Evolutionary conservation across 1,284 basidiomycete genomes (phyloP).

Genomic region (Ceratobasidium sp.): DNA sequence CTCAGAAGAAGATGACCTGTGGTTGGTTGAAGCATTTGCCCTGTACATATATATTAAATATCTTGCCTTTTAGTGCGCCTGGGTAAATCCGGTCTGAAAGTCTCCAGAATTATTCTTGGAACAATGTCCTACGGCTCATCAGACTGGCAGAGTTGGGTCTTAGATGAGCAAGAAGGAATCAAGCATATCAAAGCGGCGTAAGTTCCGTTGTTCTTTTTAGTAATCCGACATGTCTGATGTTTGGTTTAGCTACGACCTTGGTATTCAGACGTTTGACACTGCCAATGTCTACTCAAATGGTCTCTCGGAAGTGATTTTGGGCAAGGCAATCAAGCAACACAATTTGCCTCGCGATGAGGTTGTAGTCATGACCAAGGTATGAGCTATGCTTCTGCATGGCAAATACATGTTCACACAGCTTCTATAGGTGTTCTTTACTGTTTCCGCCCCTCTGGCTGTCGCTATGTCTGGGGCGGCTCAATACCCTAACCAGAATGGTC

Average conservation of each 20-base stretch:
- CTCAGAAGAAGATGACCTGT: constrained; percentile 19
- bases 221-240: neutral
- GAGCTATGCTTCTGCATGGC: neutral
- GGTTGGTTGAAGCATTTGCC: neutral
- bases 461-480: constrained; percentile 3
- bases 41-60: neutral
- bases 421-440: constrained; percentile 18
- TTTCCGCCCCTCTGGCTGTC: neutral
- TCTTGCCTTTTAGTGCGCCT: constrained; percentile 32
- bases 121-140: constrained; percentile 41
- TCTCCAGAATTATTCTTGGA: constrained; percentile 44
- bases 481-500: constrained; percentile 41
- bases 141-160: constrained; percentile 43
- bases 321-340: constrained; percentile 59
- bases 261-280: constrained; percentile 60
- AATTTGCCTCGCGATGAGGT: constrained; percentile 58
- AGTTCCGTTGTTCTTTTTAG: neutral
- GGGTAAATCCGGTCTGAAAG: constrained; percentile 45
- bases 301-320: constrained; percentile 58
- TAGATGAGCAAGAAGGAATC: constrained; percentile 43
- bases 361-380: constrained; percentile 57
- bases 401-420: neutral
- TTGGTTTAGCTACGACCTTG: constrained; percentile 35
- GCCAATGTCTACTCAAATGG: constrained; percentile 57
- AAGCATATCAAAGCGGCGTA: constrained; percentile 42